Conservation (phyloP, 257 asterid species). For the Penstemon eatonii region DNA sequence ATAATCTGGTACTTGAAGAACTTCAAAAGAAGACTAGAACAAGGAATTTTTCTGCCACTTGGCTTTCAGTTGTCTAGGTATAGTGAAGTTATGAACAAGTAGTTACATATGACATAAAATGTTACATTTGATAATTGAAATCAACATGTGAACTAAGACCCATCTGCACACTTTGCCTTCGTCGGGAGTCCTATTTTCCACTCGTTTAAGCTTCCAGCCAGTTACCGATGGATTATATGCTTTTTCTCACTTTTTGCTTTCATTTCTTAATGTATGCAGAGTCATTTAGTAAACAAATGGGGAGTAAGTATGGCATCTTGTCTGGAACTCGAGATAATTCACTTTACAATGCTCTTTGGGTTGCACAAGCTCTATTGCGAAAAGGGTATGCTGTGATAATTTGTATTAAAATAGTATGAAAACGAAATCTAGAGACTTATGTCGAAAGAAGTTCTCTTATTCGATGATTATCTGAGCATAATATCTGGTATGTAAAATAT, state of each 20-base stretch:
- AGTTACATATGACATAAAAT: neutral
- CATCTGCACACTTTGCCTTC: neutral
- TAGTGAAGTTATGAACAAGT: neutral
- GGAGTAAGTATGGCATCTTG: constrained; percentile 81
- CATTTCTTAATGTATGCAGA: constrained; percentile 50
- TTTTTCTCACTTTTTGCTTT: constrained; percentile 21
- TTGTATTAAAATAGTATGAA: constrained; percentile 12
- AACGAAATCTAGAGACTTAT: constrained; percentile 12
- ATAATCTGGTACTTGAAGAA: neutral
- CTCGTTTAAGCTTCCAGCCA: constrained; percentile 3
- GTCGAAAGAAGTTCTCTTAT: constrained; percentile 13
- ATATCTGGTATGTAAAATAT: constrained; percentile 11
- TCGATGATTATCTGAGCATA: constrained; percentile 18
- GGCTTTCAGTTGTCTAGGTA: neutral
- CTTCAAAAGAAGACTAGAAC: neutral
- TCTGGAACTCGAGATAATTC: constrained; percentile 92
- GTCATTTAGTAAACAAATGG: constrained; percentile 65
- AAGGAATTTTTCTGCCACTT: neutral
- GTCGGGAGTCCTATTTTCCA: neutral
- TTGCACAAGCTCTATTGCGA: constrained; percentile 90
- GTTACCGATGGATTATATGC: constrained; percentile 6
- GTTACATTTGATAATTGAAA: neutral
- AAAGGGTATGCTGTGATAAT: constrained; percentile 60
- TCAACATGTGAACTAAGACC: neutral
- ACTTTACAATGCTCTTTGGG: constrained; percentile 96